Base-by-base conservation (phyloP, 2,329 filamentous ascomycete genomes). In the Stagonosporopsis chrysanthemi region DNA sequence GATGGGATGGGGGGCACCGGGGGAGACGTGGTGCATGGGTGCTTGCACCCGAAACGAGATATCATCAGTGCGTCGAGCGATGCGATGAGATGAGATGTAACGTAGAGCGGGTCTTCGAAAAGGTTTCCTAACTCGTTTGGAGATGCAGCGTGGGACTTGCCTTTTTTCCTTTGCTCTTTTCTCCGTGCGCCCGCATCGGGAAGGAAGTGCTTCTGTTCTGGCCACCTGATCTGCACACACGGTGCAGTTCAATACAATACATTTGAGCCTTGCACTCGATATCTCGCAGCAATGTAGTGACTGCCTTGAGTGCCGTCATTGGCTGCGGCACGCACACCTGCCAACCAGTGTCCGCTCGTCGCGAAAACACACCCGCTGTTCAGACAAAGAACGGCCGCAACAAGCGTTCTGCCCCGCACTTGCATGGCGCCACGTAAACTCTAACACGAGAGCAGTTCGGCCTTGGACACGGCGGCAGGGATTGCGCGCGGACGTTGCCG, bases 401-500 rank as follows among this genome's bases (percentile, higher is more conserved):
- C 31, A 55, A 55, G 52, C 39, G 52, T 44, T 33, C 14, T 19
- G 52, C 52, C 46, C 52, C 52, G 45, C 52, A 50, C 45, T 12
- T 9, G 38, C 33, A 33, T 41, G 26, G 31, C 23, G 23, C 35
- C 47, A 36, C 42, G 36, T 26, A 52, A 56, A 56, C 53, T 47
- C 42, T 56, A 56, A 26, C 19, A 19, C 36, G 22, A 40, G 42
- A 56, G 12, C 17, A 26, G 41, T 41, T 56, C 35, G 40, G 46
- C 47, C 43, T 53, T 47, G 51, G 36, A 28, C n/a, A 29, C 11
- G 38, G 23, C 46, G 49, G 26, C 46, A 50, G 46, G 40, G 52
- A 44, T 53, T 33, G 6, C 15, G 22, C 19, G 42, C 53, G 53
- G 42, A 49, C 53, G 42, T 51, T 51, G 47, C 53, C 54, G 48